Conservation (phyloP, 192 early-diverging fungal species). For the Spinellus fusiger region DNA sequence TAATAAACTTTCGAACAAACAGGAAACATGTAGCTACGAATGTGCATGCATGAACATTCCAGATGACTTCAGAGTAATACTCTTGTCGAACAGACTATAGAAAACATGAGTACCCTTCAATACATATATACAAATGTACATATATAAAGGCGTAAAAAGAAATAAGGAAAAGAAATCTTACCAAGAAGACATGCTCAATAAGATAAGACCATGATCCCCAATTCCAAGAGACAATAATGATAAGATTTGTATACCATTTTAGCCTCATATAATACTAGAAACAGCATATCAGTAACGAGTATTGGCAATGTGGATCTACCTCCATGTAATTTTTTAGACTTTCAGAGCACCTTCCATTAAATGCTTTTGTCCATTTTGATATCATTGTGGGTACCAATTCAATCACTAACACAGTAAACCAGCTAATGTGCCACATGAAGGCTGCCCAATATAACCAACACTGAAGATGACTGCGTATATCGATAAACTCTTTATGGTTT, state of each 20-base stretch:
- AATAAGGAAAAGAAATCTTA: not conserved
- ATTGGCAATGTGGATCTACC: not conserved
- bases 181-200: conserved; percentile 6
- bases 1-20: conserved; percentile 21
- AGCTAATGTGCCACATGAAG: conserved; percentile 27
- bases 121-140: not conserved
- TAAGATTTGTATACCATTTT: conserved; percentile 17
- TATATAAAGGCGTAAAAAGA: not conserved
- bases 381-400: conserved; percentile 19
- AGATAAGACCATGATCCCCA: conserved; percentile 28
- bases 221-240: conserved; percentile 17
- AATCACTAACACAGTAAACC: conserved; percentile 23
- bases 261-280: conserved; percentile 24
- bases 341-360: conserved; percentile 22
- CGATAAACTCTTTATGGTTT: not conserved
- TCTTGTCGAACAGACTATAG: conserved; percentile 22
- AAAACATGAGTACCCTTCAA: not conserved
- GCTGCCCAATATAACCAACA: conserved; percentile 29
- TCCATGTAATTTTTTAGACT: conserved; percentile 21
- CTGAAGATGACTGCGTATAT: conserved; percentile 22
- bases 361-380: conserved; percentile 16
- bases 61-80: conserved; percentile 7
- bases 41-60: conserved; percentile 14
- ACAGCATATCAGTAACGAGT: not conserved
- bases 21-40: conserved; percentile 17